Percentiles rank a stretch among this genome's conserved stretches.
Evolutionary conservation across 768 basidiomycete genomes (phyloP).

Genomic region (Amanita polypyramis): DNA sequence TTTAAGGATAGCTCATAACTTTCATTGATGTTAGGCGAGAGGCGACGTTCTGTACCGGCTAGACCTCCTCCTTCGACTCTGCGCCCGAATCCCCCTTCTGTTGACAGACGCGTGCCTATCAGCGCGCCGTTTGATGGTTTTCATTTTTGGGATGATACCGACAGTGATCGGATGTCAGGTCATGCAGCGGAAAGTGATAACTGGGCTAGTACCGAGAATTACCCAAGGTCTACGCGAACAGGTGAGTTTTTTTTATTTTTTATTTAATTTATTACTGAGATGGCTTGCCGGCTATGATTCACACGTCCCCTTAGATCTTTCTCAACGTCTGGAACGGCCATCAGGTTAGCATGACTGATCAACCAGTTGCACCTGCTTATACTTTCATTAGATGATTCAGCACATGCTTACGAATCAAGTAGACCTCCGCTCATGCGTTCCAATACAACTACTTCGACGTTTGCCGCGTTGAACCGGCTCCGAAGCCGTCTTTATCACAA

Average conservation of each 20-base stretch:
- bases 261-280: no score
- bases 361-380: not conserved
- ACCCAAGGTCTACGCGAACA: not conserved
- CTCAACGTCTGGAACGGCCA: slow-evolving; percentile 4
- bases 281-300: not conserved
- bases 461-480: slow-evolving; percentile 1
- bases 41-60: not conserved
- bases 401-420: not conserved
- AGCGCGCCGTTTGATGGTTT: not conserved
- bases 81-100: not conserved
- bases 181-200: not conserved
- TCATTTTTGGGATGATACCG: slow-evolving; percentile 2
- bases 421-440: slow-evolving; percentile 2
- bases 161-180: slow-evolving; percentile 2
- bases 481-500: not conserved
- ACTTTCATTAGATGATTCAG: not conserved
- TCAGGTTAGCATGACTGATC: not conserved
- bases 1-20: not conserved
- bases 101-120: not conserved
- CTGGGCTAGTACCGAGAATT: not conserved
- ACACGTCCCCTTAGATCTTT: not conserved
- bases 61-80: not conserved
- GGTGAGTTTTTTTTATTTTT: slow-evolving; percentile 2
- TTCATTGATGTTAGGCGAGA: not conserved
- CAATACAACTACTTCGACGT: slow-evolving; percentile 1